Percentiles rank a stretch among this genome's conserved stretches.
phyloP scores from a whole-genome alignment of 2,329 filamentous ascomycete species.

The Diplocarpon rosae region DNA sequence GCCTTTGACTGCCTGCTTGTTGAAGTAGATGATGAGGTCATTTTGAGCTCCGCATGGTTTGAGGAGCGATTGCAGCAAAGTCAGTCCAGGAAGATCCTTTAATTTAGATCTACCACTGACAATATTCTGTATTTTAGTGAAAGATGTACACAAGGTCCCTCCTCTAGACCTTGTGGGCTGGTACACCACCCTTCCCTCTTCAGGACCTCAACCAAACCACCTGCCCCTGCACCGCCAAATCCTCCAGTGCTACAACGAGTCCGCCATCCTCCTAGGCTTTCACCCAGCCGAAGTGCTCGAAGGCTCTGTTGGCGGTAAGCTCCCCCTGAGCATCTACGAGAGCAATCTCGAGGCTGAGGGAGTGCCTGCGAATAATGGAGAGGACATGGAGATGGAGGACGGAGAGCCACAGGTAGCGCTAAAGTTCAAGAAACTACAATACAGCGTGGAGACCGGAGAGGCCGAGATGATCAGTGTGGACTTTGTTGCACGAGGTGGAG shows the following conservation, averaged over 20 bases:
- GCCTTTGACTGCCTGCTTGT: constrained; percentile 68
- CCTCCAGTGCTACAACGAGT: constrained; percentile 67
- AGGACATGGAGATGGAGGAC: constrained; percentile 66
- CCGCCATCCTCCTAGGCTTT: constrained; percentile 74
- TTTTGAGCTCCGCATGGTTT: constrained; percentile 65
- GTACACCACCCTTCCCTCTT: constrained; percentile 68
- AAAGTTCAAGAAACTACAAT: constrained; percentile 73
- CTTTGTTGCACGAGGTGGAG: constrained; percentile 76
- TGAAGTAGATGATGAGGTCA: constrained; percentile 41
- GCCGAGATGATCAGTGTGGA: constrained; percentile 98
- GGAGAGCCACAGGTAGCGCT: constrained; percentile 44
- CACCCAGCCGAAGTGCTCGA: constrained; percentile 53
- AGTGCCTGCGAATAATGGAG: constrained; percentile 36
- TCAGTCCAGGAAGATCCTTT: constrained; percentile 34
- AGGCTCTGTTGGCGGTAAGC: constrained; percentile 58
- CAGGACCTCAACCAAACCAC: constrained; percentile 56
- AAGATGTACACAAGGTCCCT: constrained; percentile 75
- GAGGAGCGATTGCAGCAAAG: constrained; percentile 71
- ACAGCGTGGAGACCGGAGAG: constrained; percentile 85
- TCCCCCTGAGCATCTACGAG: constrained; percentile 88
- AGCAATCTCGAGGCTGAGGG: constrained; percentile 66
- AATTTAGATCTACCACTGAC: constrained; percentile 2
- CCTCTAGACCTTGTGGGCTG: constrained; percentile 81
- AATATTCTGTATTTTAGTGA: constrained; percentile 44
- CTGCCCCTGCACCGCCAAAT: constrained; percentile 72